Conservation (phyloP, 345 rosid genomes). For the Eucalyptus leucophloia region DNA sequence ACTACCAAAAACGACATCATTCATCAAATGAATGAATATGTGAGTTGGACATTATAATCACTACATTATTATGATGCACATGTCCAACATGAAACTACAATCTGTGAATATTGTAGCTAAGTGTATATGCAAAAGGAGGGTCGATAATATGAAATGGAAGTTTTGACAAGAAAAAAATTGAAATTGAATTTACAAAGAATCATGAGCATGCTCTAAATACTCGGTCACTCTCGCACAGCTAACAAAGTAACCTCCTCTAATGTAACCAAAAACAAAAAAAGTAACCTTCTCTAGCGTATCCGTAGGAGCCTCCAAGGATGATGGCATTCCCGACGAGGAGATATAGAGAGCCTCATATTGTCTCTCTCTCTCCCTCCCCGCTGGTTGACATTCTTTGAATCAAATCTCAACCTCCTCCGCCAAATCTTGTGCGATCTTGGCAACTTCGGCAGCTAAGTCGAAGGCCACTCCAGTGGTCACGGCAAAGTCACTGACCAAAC, state of each 20-base stretch:
- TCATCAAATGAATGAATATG: not conserved
- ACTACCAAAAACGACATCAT: not conserved
- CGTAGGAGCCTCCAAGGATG: not conserved
- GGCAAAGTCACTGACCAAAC: not conserved
- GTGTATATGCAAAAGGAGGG: not conserved
- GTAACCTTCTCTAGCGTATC: not conserved
- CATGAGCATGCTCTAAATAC: not conserved
- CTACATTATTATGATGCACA: not conserved
- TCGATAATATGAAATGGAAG: not conserved
- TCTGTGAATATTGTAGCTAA: not conserved
- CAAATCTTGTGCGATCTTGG: not conserved
- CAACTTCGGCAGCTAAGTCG: not conserved
- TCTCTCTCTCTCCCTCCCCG: not conserved
- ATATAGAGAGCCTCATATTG: no score
- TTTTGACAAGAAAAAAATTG: no score
- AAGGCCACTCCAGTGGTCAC: not conserved
- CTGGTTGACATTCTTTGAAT: not conserved
- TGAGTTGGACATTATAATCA: not conserved
- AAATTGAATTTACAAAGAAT: not conserved
- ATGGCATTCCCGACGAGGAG: not conserved
- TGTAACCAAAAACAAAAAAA: no score
- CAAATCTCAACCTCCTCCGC: no score
- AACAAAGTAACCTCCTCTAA: no score
- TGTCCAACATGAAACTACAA: not conserved
- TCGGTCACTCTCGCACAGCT: not conserved